A percentile compares a stretch with the other conserved stretches of the same genome.
Conservation (phyloP, 352 stramenopile genomes). For the Pythium folliculosum region DNA sequence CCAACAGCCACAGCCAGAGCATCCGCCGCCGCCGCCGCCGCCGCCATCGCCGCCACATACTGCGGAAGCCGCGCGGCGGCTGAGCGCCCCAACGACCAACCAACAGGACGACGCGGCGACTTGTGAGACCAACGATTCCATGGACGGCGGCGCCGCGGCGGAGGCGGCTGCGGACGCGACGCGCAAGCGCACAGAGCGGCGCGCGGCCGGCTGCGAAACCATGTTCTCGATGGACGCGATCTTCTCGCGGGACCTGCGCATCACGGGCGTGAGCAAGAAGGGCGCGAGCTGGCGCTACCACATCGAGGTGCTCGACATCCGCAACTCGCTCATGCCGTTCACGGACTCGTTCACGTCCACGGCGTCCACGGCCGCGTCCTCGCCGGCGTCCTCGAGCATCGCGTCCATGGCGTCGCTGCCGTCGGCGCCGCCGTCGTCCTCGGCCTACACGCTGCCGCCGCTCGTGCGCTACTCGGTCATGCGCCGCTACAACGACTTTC, state of each 20-base stretch:
- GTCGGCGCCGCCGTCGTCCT: slow-evolving; percentile 9
- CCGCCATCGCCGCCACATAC: too few species aligned
- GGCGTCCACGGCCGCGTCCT: slow-evolving; percentile 16
- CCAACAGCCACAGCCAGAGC: background rate
- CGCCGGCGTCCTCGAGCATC: slow-evolving; percentile 19
- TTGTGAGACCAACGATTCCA: background rate
- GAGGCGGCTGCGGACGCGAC: background rate
- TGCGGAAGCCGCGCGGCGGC: too few species aligned
- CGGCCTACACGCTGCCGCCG: slow-evolving; percentile 48
- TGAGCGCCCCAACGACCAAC: background rate
- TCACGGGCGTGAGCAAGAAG: slow-evolving; percentile 71
- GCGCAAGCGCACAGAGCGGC: slow-evolving; percentile 24
- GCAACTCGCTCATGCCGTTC: slow-evolving; percentile 32
- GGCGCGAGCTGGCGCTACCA: slow-evolving; percentile 76
- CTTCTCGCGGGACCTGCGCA: slow-evolving; percentile 61
- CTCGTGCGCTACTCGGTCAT: slow-evolving; percentile 82
- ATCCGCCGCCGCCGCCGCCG: too few species aligned
- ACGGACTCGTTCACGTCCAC: slow-evolving; percentile 16
- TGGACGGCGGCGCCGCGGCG: background rate
- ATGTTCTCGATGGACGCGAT: slow-evolving; percentile 29
- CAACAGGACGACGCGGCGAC: background rate
- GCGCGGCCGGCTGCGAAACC: slow-evolving; percentile 23
- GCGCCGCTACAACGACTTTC: slow-evolving; percentile 80
- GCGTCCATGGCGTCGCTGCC: slow-evolving; percentile 18
- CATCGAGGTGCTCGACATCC: slow-evolving; percentile 77